A percentile compares a stretch with the other conserved stretches of the same genome.
phyloP scores from a whole-genome alignment of 768 basidiomycete species.

The Obba rivulosa region DNA sequence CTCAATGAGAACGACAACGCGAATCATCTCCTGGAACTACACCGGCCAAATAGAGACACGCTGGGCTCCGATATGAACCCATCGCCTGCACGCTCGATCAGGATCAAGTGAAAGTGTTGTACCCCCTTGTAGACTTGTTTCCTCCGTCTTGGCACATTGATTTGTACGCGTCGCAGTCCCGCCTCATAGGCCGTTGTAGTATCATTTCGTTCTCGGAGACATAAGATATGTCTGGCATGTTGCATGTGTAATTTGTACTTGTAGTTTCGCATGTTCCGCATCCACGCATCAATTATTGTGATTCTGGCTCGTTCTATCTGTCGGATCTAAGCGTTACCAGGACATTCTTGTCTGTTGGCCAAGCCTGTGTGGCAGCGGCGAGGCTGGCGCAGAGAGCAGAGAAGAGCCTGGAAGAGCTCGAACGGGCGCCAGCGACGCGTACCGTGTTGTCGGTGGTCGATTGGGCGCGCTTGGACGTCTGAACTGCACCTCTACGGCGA shows the following conservation, averaged over 20 bases:
- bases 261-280: background rate
- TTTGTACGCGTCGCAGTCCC: conserved; percentile 4
- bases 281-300: background rate
- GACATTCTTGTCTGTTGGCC: background rate
- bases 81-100: conserved; percentile 32
- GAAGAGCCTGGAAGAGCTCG: conserved; percentile 4
- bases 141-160: background rate
- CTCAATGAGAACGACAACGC: conserved; percentile 67
- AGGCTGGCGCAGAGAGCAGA: background rate
- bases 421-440: background rate
- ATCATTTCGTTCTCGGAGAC: background rate
- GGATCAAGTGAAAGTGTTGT: conserved; percentile 31
- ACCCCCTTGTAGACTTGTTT: conserved; percentile 1
- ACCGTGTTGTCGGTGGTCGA: conserved; percentile 1
- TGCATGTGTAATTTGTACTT: conserved; percentile 9
- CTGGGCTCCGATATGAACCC: conserved; percentile 31
- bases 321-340: background rate
- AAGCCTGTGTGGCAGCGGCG: background rate
- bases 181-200: conserved; percentile 3
- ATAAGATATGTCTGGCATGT: conserved; percentile 5
- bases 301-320: background rate
- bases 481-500: conserved; percentile 1
- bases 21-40: conserved; percentile 59
- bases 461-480: background rate
- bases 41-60: conserved; percentile 27